Conservation (phyloP, 2,329 filamentous ascomycete genomes). For the Phyllosticta citribraziliensis region DNA sequence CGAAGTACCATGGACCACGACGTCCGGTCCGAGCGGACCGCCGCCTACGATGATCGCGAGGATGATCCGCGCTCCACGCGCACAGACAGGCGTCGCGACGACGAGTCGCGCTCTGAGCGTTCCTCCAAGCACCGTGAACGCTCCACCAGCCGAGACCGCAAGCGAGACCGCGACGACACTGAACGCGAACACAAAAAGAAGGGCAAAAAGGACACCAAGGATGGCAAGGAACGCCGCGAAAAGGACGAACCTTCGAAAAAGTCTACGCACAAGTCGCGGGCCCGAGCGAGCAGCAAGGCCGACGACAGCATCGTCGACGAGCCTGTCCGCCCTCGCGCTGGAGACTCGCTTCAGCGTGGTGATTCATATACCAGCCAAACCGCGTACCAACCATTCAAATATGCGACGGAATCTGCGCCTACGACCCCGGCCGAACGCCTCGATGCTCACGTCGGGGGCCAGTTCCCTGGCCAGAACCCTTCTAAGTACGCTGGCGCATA, state of each 20-base stretch:
- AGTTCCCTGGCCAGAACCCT: conserved; percentile 51
- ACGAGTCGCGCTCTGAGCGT: conserved; percentile 6
- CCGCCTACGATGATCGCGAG: conserved; percentile 15
- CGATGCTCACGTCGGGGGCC: conserved; percentile 39
- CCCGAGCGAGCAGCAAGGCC: conserved; percentile 18
- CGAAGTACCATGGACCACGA: conserved; percentile 5
- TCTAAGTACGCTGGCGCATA: conserved; percentile 36
- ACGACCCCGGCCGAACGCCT: conserved; percentile 14
- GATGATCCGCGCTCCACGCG: conserved; percentile 9
- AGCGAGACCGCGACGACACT: conserved; percentile 20
- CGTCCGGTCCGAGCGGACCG: conserved; percentile 4
- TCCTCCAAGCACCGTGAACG: conserved; percentile 16
- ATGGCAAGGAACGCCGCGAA: conserved; percentile 20
- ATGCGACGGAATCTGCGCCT: conserved; percentile 22
- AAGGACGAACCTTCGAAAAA: conserved; percentile 10
- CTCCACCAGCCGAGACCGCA: conserved; percentile 22
- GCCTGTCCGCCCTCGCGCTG: conserved; percentile 15
- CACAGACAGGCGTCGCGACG: conserved; percentile 15
- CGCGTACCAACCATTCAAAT: conserved; percentile 15
- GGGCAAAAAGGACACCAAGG: conserved; percentile 20
- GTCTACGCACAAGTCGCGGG: not conserved
- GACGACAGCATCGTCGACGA: conserved; percentile 21
- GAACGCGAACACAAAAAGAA: conserved; percentile 25
- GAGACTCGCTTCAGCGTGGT: conserved; percentile 12
- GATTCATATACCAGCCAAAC: conserved; percentile 22